Percentiles rank a stretch among this genome's conserved stretches.
Evolutionary conservation across 257 asterid genomes (phyloP).

Genomic region (Verbena officinalis): DNA sequence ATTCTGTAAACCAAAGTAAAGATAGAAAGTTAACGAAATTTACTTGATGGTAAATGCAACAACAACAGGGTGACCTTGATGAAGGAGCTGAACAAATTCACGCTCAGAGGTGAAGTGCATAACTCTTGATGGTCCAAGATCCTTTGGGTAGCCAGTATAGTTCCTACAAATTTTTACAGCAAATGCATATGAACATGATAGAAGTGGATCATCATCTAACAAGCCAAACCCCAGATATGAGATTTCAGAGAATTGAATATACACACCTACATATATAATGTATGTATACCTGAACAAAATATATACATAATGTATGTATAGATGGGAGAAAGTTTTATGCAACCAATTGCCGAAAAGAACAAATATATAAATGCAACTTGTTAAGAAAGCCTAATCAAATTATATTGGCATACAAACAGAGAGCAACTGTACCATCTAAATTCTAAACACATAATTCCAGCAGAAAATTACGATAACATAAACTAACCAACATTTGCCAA

Average conservation of each 20-base stretch:
- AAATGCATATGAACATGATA: slow-evolving; percentile 1
- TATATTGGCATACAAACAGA: background rate
- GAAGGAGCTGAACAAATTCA: slow-evolving; percentile 94
- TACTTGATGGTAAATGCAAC: slow-evolving; percentile 96
- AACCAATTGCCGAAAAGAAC: background rate
- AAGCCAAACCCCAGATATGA: background rate
- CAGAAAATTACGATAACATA: background rate
- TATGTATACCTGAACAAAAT: background rate
- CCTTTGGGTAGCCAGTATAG: slow-evolving; percentile 89
- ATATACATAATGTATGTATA: background rate
- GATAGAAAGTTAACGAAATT: slow-evolving; percentile 22
- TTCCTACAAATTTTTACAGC: slow-evolving; percentile 52
- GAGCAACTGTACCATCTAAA: slow-evolving; percentile 11
- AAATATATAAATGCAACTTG: background rate
- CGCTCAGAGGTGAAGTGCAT: slow-evolving; percentile 89
- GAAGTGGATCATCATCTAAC: slow-evolving; percentile 8
- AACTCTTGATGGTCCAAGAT: slow-evolving; percentile 87
- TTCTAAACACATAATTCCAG: background rate
- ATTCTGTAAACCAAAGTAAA: background rate
- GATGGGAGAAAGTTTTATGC: background rate
- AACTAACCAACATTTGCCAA: slow-evolving; percentile 8
- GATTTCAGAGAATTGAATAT: slow-evolving; percentile 1
- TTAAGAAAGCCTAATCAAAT: background rate
- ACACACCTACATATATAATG: background rate
- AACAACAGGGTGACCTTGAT: slow-evolving; percentile 87